Conservation (phyloP, 805 yeast species). For the Maudiozyma barnettii region DNA sequence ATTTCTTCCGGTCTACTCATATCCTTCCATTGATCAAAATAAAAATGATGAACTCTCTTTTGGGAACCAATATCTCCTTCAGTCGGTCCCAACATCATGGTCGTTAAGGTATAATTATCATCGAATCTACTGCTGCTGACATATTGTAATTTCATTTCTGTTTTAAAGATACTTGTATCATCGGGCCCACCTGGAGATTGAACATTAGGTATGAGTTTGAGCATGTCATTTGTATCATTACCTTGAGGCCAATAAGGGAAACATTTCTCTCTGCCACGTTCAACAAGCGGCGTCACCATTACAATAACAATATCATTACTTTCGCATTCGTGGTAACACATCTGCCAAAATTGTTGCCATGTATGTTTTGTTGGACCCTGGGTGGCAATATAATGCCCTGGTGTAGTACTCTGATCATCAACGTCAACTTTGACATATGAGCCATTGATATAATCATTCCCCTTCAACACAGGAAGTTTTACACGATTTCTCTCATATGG, state of each 20-base stretch:
- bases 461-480: constrained; percentile 25
- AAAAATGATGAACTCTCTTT: constrained; percentile 48
- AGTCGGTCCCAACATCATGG: constrained; percentile 13
- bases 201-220: constrained; percentile 3
- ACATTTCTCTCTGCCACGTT: constrained; percentile 67
- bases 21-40: constrained; percentile 76
- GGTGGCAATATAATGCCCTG: constrained; percentile 48
- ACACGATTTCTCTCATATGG: constrained; percentile 61
- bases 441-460: constrained; percentile 73
- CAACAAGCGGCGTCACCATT: constrained; percentile 70
- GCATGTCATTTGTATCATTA: constrained; percentile 3
- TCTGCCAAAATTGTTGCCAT: constrained; percentile 81
- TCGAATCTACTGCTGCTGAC: constrained; percentile 13
- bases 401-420: constrained; percentile 13
- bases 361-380: constrained; percentile 78
- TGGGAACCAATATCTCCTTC: constrained; percentile 34
- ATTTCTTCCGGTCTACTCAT: constrained; percentile 50
- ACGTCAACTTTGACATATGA: constrained; percentile 43
- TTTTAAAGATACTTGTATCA: constrained; percentile 16
- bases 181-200: constrained; percentile 18
- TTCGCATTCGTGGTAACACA: constrained; percentile 53
- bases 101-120: constrained; percentile 20
- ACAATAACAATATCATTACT: constrained; percentile 49
- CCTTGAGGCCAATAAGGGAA: constrained; percentile 61
- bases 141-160: constrained; percentile 15